Base-by-base conservation (phyloP, 257 asterid species). In the Lantana camara region DNA sequence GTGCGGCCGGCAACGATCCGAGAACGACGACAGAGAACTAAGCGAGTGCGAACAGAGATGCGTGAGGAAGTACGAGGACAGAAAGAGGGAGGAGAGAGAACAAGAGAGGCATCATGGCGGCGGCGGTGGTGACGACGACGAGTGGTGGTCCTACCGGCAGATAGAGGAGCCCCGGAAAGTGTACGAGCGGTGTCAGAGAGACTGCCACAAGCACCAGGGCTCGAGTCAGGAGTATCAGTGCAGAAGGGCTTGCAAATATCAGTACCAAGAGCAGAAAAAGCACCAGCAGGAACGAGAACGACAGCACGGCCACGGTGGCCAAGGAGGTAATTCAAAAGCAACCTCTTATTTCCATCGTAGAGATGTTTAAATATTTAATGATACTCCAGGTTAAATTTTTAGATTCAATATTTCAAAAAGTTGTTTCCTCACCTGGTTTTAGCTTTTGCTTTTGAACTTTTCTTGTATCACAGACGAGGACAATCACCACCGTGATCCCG, bases 21-120 rank as follows among this genome's bases (percentile, higher is more conserved):
- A 14, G 17, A 55, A 56, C 63, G 47, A 57, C 0, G 47, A 57
- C 0, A 38, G 38, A 27, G 67, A 71, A 2, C 4, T 63, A 0
- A 27, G 41, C 62, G 16, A 37, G 9, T 78, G 79, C 35, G 73
- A 73, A 5, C 14, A 62, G 35, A 40, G 9, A 14, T 73, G 59
- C n/a, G 53, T 45, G 1, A 15, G 13, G 2, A 44, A 44, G 44
- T 60, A 52, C 7, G 5, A 49, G 13, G 49, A 60, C 8, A 32
- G 27, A 4, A 29, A 49, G 50, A 11, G 22, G 20, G 32, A 45
- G 1, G 48, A 62, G 5, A 30, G 38, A 1, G 48, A 62, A 8
- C 8, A 27, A n/a, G 30, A 60, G 32, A 60, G 63, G 40, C 1
- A 10, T 10, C 40, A 50, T 4, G n/a, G 47, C 8, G 46, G 55